Evolutionary conservation across 139 green algal genomes (phyloP).

Genomic region (Deuterostichococcus epilithicus): DNA sequence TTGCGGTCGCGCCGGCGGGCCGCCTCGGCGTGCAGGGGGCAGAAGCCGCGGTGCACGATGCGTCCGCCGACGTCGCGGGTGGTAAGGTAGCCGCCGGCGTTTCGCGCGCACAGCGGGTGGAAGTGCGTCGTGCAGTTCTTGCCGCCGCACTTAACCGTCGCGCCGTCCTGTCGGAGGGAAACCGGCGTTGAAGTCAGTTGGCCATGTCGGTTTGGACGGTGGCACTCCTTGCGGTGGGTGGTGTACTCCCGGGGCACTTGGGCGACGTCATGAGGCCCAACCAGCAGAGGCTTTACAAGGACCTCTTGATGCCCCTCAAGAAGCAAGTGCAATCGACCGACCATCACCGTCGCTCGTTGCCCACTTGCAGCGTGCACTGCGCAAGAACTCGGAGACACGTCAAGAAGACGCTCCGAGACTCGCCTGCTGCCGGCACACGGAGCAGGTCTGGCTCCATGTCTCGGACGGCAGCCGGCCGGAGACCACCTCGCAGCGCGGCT

Average conservation of each 20-base stretch:
- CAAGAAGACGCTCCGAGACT: neutral
- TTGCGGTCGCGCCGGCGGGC: constrained; percentile 40
- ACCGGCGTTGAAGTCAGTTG: too few species aligned
- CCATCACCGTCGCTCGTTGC: too few species aligned
- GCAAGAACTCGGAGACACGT: too few species aligned
- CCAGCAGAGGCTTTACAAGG: too few species aligned
- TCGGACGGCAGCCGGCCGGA: constrained; percentile 39
- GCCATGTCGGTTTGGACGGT: too few species aligned
- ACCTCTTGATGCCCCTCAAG: too few species aligned
- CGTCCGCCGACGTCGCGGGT: neutral
- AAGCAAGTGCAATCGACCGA: too few species aligned
- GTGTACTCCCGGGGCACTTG: too few species aligned
- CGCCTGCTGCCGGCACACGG: constrained; percentile 33
- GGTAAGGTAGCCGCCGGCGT: constrained; percentile 61
- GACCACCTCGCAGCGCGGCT: constrained; percentile 31
- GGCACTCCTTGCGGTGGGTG: too few species aligned
- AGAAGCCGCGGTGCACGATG: constrained; percentile 53
- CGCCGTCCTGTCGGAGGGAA: constrained; percentile 6
- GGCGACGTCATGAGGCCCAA: too few species aligned
- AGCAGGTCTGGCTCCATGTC: constrained; percentile 31
- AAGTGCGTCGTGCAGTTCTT: constrained; percentile 51
- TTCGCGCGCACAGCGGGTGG: constrained; percentile 80
- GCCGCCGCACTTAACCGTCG: constrained; percentile 23
- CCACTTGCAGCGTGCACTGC: neutral
- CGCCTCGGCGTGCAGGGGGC: constrained; percentile 53